Evolutionary conservation across 805 yeast genomes (phyloP).

Genomic region (Candida qinlingensis): DNA sequence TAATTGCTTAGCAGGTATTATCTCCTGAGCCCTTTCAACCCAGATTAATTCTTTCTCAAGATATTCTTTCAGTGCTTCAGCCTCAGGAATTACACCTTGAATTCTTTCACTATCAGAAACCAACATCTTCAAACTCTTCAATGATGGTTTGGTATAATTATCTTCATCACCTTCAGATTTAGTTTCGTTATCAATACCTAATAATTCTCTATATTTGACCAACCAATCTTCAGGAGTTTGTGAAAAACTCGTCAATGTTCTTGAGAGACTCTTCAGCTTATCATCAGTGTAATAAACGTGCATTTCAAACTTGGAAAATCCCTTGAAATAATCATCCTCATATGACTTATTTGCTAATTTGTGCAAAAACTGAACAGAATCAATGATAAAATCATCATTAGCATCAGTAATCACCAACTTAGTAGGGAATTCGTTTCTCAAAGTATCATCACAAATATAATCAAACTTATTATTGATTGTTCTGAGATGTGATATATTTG

Average conservation of each 20-base stretch:
- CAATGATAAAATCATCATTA: slow-evolving; percentile 30
- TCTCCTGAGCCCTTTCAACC: slow-evolving; percentile 48
- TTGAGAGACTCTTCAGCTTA: slow-evolving; percentile 34
- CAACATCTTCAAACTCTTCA: slow-evolving; percentile 40
- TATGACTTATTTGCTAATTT: not conserved
- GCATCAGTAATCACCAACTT: slow-evolving; percentile 37
- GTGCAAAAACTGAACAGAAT: slow-evolving; percentile 27
- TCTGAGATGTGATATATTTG: slow-evolving; percentile 26
- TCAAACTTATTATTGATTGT: slow-evolving; percentile 35
- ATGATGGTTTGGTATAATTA: slow-evolving; percentile 39
- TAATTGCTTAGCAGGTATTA: slow-evolving; percentile 37
- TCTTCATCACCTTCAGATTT: not conserved
- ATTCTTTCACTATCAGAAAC: slow-evolving; percentile 52
- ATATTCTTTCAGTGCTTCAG: slow-evolving; percentile 33
- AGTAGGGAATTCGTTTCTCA: slow-evolving; percentile 49
- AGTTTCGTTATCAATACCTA: slow-evolving; percentile 17
- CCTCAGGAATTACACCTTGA: slow-evolving; percentile 33
- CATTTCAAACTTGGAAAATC: slow-evolving; percentile 32
- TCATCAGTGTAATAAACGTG: slow-evolving; percentile 50
- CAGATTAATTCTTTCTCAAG: slow-evolving; percentile 44
- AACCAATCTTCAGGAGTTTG: slow-evolving; percentile 50
- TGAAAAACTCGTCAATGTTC: slow-evolving; percentile 35
- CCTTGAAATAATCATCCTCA: slow-evolving; percentile 9
- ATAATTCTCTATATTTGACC: slow-evolving; percentile 34
- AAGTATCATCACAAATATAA: slow-evolving; percentile 48